These are phyloP conservation scores for Debaryomyces singareniensis DNA, from an alignment of 1,139 yeast genomes.

Conservation along the genomic window DNA sequence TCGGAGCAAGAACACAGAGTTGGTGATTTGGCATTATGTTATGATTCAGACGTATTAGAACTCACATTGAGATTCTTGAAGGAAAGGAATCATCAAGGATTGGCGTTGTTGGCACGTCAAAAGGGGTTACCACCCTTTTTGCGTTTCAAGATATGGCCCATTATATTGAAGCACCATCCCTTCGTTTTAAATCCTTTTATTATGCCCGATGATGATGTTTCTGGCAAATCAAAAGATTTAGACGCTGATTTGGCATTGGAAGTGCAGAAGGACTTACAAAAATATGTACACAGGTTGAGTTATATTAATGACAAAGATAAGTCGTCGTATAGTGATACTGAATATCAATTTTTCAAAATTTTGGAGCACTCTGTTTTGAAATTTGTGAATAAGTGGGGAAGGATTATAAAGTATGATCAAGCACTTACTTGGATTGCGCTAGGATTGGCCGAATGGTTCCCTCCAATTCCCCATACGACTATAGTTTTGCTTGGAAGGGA, in stretches of 20 bases:
- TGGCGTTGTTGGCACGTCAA: slow-evolving; percentile 77
- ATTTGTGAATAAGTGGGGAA: slow-evolving; percentile 76
- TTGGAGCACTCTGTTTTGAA: slow-evolving; percentile 57
- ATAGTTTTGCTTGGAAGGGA: slow-evolving; percentile 43
- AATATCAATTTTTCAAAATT: slow-evolving; percentile 47
- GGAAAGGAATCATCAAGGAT: slow-evolving; percentile 53
- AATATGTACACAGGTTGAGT: slow-evolving; percentile 42
- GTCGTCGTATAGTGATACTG: slow-evolving; percentile 26
- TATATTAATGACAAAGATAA: slow-evolving; percentile 10
- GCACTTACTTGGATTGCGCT: slow-evolving; percentile 85
- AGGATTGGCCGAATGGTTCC: slow-evolving; percentile 86
- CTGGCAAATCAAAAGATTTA: slow-evolving; percentile 2
- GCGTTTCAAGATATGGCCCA: slow-evolving; percentile 80
- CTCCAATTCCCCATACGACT: slow-evolving; percentile 46
- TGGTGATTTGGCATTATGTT: too few species aligned
- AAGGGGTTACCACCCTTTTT: slow-evolving; percentile 82
- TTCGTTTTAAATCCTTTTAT: slow-evolving; percentile 72
- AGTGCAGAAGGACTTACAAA: slow-evolving; percentile 46
- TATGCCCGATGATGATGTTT: slow-evolving; percentile 29
- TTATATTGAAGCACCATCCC: slow-evolving; percentile 75
- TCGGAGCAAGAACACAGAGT: too few species aligned
- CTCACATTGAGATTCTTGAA: slow-evolving; percentile 31
- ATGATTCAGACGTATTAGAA: neutral
- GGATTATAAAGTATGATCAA: slow-evolving; percentile 68
- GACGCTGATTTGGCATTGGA: slow-evolving; percentile 23